Base-by-base conservation (phyloP, 2,329 filamentous ascomycete genomes). In the Cryphonectria nitschkei region DNA sequence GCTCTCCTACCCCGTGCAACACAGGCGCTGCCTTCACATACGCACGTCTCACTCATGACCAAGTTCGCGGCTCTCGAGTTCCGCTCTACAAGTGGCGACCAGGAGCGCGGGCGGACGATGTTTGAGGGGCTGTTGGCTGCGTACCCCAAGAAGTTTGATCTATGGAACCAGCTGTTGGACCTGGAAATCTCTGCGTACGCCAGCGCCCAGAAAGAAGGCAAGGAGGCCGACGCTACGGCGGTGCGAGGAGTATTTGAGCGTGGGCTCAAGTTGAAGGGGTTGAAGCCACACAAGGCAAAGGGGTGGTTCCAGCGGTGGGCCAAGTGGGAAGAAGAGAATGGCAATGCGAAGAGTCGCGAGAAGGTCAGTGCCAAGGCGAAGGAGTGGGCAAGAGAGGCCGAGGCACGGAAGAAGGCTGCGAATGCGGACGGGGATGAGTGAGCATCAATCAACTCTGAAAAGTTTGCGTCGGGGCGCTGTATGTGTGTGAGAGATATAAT, bases 31-130 rank as follows among this genome's bases (percentile, higher is more conserved):
- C 90, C 92, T 37, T 80, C 85, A 29, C 87, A 88, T 67, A 88
- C 91, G 70, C 90, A 86, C 74, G 82, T 86, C 16, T 88, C 90
- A 72, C 87, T 97, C 0, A 94, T 95, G 69, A 89, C 92, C 76
- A 95, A 95, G 75, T 98, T 99, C 79, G 96, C 93, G 0, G 92
- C 93, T 26, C 88, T 99, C 32, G 96, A 99, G 81, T 99, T 97
- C 87, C 92, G 90, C 74, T 95, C 93, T 14, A 81, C 89, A 9
- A 89, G 92, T 76, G 95, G 95, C 68, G 93, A 97, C 76, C 85
- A 94, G 2, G 97, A 99, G 82, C 93, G 93, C 71, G 96, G 96
- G 13, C 92, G 97, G 26, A 99, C 97, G 37, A 91, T 98, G 78
- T 98, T 98, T 76, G 95, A 98, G 81, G 92, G 92, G 54, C 86